phyloP scores from a whole-genome alignment of 2,329 filamentous ascomycete species.

The Ophiocordyceps polyrhachis-furcata region DNA sequence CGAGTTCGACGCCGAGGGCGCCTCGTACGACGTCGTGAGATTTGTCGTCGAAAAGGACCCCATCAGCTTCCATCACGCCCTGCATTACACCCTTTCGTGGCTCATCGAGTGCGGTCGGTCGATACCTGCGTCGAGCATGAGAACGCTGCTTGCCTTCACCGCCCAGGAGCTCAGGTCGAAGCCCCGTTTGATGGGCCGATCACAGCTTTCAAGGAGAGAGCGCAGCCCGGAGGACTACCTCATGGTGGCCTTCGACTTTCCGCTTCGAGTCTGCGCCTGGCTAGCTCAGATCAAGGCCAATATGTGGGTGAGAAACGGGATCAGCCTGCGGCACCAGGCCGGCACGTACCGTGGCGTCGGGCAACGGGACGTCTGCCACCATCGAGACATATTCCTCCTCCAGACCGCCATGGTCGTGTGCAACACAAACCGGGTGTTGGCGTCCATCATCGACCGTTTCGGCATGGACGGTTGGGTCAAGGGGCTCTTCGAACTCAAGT shows the following conservation, averaged over 20 bases:
- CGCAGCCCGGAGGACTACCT: conserved; percentile 58
- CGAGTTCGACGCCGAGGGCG: conserved; percentile 49
- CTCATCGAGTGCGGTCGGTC: conserved; percentile 74
- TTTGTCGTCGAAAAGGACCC: conserved; percentile 77
- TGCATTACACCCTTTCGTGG: conserved; percentile 95
- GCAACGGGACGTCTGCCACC: conserved; percentile 81
- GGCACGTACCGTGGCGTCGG: conserved; percentile 79
- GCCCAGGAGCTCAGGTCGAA: conserved; percentile 49
- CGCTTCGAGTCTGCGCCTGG: conserved; percentile 86
- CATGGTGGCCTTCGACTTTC: conserved; percentile 80
- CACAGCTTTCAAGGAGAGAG: conserved; percentile 35
- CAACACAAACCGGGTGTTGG: conserved; percentile 64
- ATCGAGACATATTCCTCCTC: conserved; percentile 83
- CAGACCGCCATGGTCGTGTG: conserved; percentile 83
- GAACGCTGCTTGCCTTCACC: conserved; percentile 51
- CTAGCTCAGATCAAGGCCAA: conserved; percentile 94
- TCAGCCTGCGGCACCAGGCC: conserved; percentile 89
- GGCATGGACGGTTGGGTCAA: conserved; percentile 76
- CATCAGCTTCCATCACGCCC: conserved; percentile 92
- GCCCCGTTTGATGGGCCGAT: conserved; percentile 41
- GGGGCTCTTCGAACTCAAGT: conserved; percentile 56
- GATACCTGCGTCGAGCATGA: conserved; percentile 49
- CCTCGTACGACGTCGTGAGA: conserved; percentile 53
- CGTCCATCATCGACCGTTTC: conserved; percentile 81
- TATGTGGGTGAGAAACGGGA: conserved; percentile 97